Percentiles rank a stretch among this genome's conserved stretches.
These are phyloP conservation scores for Fusarium torreyae DNA, from an alignment of 2,329 filamentous ascomycete species.

Conservation along the genomic window DNA sequence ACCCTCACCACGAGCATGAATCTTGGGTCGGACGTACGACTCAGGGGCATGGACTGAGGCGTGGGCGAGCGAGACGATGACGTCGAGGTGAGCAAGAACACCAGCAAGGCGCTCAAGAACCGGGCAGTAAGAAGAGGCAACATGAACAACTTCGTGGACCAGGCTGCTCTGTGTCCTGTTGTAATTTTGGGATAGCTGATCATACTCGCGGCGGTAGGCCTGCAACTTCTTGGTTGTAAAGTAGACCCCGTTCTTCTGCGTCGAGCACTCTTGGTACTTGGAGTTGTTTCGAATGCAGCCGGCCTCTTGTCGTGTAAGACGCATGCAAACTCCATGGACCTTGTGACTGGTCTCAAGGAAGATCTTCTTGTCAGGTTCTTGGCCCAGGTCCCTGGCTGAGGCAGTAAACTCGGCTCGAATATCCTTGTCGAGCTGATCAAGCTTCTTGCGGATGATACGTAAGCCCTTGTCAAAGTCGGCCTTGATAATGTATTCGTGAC, in stretches of 20 bases:
- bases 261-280: conserved; percentile 93
- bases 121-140: conserved; percentile 94
- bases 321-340: conserved; percentile 96
- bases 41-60: conserved; percentile 93
- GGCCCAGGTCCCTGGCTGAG: conserved; percentile 84
- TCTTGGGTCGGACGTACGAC: conserved; percentile 90
- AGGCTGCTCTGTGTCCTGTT: conserved; percentile 93
- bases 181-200: conserved; percentile 94
- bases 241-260: conserved; percentile 98
- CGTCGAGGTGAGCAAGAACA: conserved; percentile 92
- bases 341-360: conserved; percentile 93
- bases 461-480: conserved; percentile 95
- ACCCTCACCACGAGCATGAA: conserved; percentile 89
- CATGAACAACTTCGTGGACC: conserved; percentile 91
- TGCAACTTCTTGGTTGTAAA: conserved; percentile 92
- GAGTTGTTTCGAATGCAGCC: conserved; percentile 93
- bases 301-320: conserved; percentile 91
- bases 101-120: conserved; percentile 91
- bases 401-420: conserved; percentile 87
- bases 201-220: conserved; percentile 87
- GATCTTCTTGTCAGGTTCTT: conserved; percentile 98
- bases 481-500: conserved; percentile 99
- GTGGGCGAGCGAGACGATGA: conserved; percentile 94
- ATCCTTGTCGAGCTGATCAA: conserved; percentile 85
- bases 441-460: conserved; percentile 88